These are phyloP conservation scores for Solanum etuberosum DNA, from an alignment of 257 asterid genomes.

Conservation along the genomic window DNA sequence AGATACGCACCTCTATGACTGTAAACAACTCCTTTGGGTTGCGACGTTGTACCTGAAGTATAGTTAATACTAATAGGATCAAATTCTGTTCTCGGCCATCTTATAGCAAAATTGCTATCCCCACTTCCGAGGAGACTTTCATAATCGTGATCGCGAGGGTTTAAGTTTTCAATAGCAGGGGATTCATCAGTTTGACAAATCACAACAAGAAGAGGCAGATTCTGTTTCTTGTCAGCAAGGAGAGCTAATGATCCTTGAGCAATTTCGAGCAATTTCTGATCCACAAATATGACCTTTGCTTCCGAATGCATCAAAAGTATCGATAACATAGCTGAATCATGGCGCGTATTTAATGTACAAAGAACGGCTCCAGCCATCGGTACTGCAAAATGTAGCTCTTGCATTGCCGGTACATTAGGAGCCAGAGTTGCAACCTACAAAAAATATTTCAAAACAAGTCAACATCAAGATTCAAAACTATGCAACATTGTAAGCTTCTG, in stretches of 20 bases:
- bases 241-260: not conserved
- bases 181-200: not conserved
- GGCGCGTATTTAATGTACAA: not conserved
- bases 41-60: not conserved
- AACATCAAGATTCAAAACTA: not conserved
- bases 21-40: slow-evolving; percentile 1
- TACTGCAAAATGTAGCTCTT: not conserved
- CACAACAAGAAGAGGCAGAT: not conserved
- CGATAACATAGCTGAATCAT: not conserved
- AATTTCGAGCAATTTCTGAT: not conserved
- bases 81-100: not conserved
- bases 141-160: not conserved
- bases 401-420: not conserved
- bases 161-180: not conserved
- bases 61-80: not conserved
- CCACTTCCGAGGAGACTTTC: not conserved
- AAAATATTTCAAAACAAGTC: not conserved
- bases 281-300: not conserved
- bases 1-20: not conserved
- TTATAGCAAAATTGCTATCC: not conserved
- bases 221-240: not conserved
- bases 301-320: not conserved
- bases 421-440: slow-evolving; percentile 1
- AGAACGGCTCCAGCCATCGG: not conserved
- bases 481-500: not conserved